phyloP scores from a whole-genome alignment of 2,329 filamentous ascomycete genomes.

The Drechmeria coniospora region DNA sequence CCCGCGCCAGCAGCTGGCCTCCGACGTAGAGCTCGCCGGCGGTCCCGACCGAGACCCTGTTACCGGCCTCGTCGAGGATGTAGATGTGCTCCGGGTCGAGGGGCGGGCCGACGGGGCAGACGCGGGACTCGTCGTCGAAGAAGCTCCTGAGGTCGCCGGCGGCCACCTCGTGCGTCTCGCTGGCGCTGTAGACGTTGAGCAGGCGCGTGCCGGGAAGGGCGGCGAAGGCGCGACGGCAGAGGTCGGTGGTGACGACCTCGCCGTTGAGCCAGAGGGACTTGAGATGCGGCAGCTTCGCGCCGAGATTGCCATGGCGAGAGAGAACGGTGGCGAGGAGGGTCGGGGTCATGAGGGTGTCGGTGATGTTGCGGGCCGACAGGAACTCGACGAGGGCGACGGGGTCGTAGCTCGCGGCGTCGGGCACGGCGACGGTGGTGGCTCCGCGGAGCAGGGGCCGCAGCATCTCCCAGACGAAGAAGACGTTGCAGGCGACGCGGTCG shows the following conservation, averaged over 20 bases:
- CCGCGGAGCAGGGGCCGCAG: constrained; percentile 60
- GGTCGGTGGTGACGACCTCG: constrained; percentile 66
- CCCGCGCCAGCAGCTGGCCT: constrained; percentile 56
- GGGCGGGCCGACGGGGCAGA: constrained; percentile 60
- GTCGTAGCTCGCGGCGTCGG: constrained; percentile 65
- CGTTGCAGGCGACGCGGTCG: constrained; percentile 73
- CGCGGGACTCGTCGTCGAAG: constrained; percentile 43
- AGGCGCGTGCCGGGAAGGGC: constrained; percentile 54
- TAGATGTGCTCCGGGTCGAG: constrained; percentile 55
- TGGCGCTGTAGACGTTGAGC: constrained; percentile 70
- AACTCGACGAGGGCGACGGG: constrained; percentile 58
- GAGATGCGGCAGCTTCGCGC: constrained; percentile 46
- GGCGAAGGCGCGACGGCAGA: constrained; percentile 51
- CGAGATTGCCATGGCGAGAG: constrained; percentile 51
- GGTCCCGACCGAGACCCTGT: constrained; percentile 44
- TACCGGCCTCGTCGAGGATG: constrained; percentile 53
- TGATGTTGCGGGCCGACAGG: constrained; percentile 49
- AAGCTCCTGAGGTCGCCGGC: constrained; percentile 61
- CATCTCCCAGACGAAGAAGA: constrained; percentile 80
- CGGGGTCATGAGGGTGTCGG: constrained; percentile 73
- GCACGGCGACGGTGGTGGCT: constrained; percentile 59
- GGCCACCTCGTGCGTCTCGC: constrained; percentile 68
- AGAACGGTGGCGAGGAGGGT: constrained; percentile 63
- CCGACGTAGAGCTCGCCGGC: constrained; percentile 64
- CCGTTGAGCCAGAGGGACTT: constrained; percentile 67